phyloP scores from a whole-genome alignment of 106 monocot species.

The Platanthera zijinensis region DNA sequence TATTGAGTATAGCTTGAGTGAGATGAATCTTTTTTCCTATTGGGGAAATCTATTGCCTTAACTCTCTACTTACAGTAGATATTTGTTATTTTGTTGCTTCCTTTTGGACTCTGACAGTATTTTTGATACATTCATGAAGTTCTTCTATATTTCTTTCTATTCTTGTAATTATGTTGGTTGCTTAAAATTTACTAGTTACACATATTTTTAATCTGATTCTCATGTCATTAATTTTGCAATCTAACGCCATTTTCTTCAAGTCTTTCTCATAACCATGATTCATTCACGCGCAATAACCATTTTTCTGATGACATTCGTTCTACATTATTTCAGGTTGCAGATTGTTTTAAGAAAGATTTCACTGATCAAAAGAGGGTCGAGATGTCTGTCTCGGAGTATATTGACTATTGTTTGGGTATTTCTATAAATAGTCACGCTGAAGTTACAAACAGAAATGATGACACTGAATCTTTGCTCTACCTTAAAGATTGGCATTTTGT shows the following conservation, averaged over 20 bases:
- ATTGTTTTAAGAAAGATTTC: slow-evolving; percentile 62
- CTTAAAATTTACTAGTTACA: background rate
- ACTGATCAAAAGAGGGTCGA: slow-evolving; percentile 82
- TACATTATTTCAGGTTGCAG: slow-evolving; percentile 55
- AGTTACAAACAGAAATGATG: slow-evolving; percentile 9
- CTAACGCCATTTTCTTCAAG: background rate
- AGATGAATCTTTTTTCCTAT: no score
- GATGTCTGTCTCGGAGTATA: slow-evolving; percentile 71
- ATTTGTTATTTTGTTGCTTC: background rate
- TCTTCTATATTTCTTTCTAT: background rate
- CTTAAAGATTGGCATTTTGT: slow-evolving; percentile 99
- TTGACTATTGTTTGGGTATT: slow-evolving; percentile 43
- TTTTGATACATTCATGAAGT: background rate
- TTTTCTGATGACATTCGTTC: background rate
- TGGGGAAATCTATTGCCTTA: no score
- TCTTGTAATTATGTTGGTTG: background rate
- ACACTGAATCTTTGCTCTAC: slow-evolving; percentile 37
- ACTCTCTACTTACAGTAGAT: background rate
- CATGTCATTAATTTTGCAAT: background rate
- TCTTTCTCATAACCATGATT: background rate
- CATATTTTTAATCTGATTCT: background rate
- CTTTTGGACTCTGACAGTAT: background rate
- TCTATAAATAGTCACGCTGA: slow-evolving; percentile 3
- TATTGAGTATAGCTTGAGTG: no score
- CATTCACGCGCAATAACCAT: background rate